These are phyloP conservation scores for Ogataea trehaloabstinens DNA, from an alignment of 805 yeast genomes.

Conservation along the genomic window DNA sequence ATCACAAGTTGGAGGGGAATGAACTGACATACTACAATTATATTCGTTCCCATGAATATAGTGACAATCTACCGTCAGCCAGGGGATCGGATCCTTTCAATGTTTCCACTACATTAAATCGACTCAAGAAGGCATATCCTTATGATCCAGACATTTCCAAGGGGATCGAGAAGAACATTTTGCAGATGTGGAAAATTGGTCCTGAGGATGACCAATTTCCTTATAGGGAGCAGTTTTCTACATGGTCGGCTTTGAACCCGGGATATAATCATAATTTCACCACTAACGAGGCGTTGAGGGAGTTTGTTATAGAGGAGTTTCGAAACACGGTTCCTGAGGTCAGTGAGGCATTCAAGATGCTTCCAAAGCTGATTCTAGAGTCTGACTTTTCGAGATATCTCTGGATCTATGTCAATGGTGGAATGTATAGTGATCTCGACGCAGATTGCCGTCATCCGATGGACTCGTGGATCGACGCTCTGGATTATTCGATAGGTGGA, in stretches of 20 bases:
- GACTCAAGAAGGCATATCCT: conserved; percentile 9
- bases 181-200: conserved; percentile 22
- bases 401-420: conserved; percentile 48
- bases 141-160: conserved; percentile 3
- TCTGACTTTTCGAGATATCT: conserved; percentile 53
- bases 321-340: conserved; percentile 39
- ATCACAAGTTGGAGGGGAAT: conserved; percentile 2
- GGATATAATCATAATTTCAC: conserved; percentile 13
- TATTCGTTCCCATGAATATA: conserved; percentile 7
- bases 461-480: conserved; percentile 52
- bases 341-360: conserved; percentile 40
- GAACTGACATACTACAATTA: conserved; percentile 8
- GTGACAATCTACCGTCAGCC: conserved; percentile 7
- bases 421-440: conserved; percentile 53
- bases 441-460: conserved; percentile 40
- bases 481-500: conserved; percentile 42
- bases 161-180: conserved; percentile 19
- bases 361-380: conserved; percentile 46
- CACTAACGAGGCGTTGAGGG: conserved; percentile 10
- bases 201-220: conserved; percentile 14
- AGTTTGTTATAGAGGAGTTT: conserved; percentile 13
- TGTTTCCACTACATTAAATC: conserved; percentile 7
- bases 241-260: conserved; percentile 17
- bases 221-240: conserved; percentile 6
- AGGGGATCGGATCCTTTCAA: conserved; percentile 15